Percentiles rank a stretch among this genome's conserved stretches.
Conservation (phyloP, 2,329 filamentous ascomycete species). For the Colletotrichum spinosum region DNA sequence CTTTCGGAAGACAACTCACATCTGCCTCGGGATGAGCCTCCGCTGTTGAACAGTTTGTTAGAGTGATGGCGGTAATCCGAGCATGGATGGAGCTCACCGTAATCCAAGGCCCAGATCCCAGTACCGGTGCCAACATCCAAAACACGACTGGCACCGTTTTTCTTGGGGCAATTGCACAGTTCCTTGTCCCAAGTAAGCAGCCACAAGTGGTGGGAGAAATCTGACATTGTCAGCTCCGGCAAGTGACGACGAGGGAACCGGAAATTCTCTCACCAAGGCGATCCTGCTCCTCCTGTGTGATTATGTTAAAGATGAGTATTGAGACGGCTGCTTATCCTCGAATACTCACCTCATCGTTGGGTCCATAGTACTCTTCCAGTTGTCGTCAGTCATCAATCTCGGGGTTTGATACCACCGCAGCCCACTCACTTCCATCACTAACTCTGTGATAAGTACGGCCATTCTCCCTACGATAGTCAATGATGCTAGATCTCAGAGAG, state of each 20-base stretch:
- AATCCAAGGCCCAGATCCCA: constrained; percentile 36
- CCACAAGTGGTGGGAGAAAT: constrained; percentile 51
- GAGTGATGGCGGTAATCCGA: not conserved
- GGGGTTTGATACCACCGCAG: no score
- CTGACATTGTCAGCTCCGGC: constrained; percentile 24
- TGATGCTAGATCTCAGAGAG: constrained; percentile 30
- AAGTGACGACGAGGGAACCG: not conserved
- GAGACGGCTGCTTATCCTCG: no score
- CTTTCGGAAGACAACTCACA: constrained; percentile 19
- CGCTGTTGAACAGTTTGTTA: constrained; percentile 33
- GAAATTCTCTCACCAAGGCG: constrained; percentile 1
- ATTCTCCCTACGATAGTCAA: constrained; percentile 31
- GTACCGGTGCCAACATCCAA: constrained; percentile 35
- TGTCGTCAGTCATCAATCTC: no score
- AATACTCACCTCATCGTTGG: no score
- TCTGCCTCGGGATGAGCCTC: constrained; percentile 47
- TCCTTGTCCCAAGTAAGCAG: constrained; percentile 46
- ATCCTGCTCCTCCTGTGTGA: constrained; percentile 45
- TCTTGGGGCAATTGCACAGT: constrained; percentile 44
- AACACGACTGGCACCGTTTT: constrained; percentile 40
- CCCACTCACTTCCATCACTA: constrained; percentile 41
- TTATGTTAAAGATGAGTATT: no score
- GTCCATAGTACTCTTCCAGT: constrained; percentile 41
- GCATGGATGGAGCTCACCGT: constrained; percentile 22
- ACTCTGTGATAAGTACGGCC: constrained; percentile 37